Evolutionary conservation across 805 yeast genomes (phyloP), one percentile per base, ranked within the genome.

Genomic region (Candida taoyuanica): DNA sequence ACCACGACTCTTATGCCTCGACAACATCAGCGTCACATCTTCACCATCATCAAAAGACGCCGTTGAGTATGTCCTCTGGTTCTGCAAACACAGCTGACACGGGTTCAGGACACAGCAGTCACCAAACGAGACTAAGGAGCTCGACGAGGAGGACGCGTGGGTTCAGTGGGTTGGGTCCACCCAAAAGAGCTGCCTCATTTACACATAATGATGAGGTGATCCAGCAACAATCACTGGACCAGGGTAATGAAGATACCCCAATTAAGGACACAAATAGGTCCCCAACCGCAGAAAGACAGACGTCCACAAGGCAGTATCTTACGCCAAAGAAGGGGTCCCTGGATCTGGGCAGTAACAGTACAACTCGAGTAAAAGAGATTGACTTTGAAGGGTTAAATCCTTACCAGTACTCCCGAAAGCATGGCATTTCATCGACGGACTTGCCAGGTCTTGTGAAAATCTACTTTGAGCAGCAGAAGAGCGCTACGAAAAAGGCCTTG

Each of bases 321-420:
- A 16, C 36, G 14, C 35, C 39, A 14, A 36, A 35, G 20, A 40
- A 32, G 26, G n/a, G 24, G 18, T 12, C 23, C 9, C 12, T 7
- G 16, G 31, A 25, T n/a, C 9, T 11, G 17, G n/a, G n/a, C n/a
- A n/a, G n/a, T n/a, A n/a, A n/a, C n/a, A n/a, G n/a, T n/a, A n/a
- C n/a, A n/a, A n/a, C n/a, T n/a, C n/a, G n/a, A n/a, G n/a, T n/a
- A n/a, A n/a, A n/a, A n/a, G n/a, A n/a, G 7, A 34, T 50, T 30
- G 63, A 64, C 16, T 63, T 65, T 48, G 65, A 63, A 31, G 63
- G 62, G 6, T 46, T 65, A 36, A 67, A 65, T 42, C 70, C 70
- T 8, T 62, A 63, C 28, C 68, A 65, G 44, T 66, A 63, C 42
- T 46, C 62, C 16, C 63, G 57, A 40, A 58, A 58, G 45, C 51